Evolutionary conservation across 257 asterid genomes (phyloP).

Genomic region (Nicotiana knightiana): DNA sequence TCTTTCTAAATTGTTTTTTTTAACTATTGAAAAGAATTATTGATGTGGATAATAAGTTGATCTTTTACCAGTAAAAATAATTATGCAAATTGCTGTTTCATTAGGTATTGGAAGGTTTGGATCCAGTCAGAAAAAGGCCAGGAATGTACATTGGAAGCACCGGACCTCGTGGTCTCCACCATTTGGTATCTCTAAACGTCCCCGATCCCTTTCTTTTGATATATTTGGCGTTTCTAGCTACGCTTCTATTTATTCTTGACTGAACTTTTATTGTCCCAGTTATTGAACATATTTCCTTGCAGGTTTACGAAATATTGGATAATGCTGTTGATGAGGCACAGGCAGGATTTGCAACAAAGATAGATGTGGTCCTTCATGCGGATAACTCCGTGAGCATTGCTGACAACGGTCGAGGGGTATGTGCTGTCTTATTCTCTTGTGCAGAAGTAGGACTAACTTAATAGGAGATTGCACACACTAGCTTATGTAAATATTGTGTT

Average conservation of each 20-base stretch:
- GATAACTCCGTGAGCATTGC: conserved; percentile 88
- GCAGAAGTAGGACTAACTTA: background rate
- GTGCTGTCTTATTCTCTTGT: conserved; percentile 22
- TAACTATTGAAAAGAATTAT: background rate
- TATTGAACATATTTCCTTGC: conserved; percentile 1
- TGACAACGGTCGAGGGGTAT: conserved; percentile 98
- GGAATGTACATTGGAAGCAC: conserved; percentile 99
- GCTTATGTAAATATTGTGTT: background rate
- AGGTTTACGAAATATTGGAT: conserved; percentile 97
- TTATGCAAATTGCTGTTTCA: background rate
- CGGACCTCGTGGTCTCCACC: conserved; percentile 91
- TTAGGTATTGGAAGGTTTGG: conserved; percentile 94
- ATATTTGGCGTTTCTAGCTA: conserved; percentile 6
- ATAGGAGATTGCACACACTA: background rate
- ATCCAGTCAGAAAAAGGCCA: conserved; percentile 91
- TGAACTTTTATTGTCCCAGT: background rate
- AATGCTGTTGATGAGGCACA: conserved; percentile 97
- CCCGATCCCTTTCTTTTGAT: background rate
- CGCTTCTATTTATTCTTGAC: conserved; percentile 8
- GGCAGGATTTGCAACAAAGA: conserved; percentile 86
- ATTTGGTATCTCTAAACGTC: conserved; percentile 50
- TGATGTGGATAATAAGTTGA: background rate
- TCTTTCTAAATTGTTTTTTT: conserved; percentile 7
- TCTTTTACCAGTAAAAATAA: background rate
- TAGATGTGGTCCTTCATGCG: conserved; percentile 63